phyloP scores from a whole-genome alignment of 768 basidiomycete genomes.

The Mycena latifolia region DNA sequence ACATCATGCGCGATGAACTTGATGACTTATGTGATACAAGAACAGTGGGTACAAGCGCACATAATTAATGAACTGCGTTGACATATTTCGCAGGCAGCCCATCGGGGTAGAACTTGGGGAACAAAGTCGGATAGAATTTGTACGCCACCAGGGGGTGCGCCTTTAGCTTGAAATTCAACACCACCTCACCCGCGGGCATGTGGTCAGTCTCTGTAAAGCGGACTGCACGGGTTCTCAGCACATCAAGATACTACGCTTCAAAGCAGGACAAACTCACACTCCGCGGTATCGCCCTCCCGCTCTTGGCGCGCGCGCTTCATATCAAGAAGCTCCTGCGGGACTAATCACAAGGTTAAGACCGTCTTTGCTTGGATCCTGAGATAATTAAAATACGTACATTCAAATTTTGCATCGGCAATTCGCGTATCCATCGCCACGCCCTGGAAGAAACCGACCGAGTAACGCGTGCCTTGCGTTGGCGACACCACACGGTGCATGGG shows the following conservation, averaged over 20 bases:
- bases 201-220: slow-evolving; percentile 63
- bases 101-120: slow-evolving; percentile 62
- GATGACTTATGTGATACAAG: no score
- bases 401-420: slow-evolving; percentile 25
- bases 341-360: slow-evolving; percentile 40
- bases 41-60: neutral
- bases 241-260: no score
- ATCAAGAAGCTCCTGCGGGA: slow-evolving; percentile 59
- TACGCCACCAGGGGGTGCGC: slow-evolving; percentile 69
- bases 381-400: slow-evolving; percentile 14
- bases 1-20: no score
- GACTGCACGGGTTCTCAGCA: slow-evolving; percentile 45
- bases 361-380: no score
- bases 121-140: slow-evolving; percentile 66
- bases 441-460: slow-evolving; percentile 35
- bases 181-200: slow-evolving; percentile 61
- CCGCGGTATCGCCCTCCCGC: slow-evolving; percentile 45
- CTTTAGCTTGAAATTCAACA: slow-evolving; percentile 66
- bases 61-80: neutral
- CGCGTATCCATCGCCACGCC: slow-evolving; percentile 33
- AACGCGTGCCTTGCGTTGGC: slow-evolving; percentile 27
- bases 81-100: slow-evolving; percentile 54
- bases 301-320: slow-evolving; percentile 59
- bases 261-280: slow-evolving; percentile 48
- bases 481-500: slow-evolving; percentile 33